phyloP scores from a whole-genome alignment of 2,329 filamentous ascomycete genomes.

The Ophiobolus disseminans region DNA sequence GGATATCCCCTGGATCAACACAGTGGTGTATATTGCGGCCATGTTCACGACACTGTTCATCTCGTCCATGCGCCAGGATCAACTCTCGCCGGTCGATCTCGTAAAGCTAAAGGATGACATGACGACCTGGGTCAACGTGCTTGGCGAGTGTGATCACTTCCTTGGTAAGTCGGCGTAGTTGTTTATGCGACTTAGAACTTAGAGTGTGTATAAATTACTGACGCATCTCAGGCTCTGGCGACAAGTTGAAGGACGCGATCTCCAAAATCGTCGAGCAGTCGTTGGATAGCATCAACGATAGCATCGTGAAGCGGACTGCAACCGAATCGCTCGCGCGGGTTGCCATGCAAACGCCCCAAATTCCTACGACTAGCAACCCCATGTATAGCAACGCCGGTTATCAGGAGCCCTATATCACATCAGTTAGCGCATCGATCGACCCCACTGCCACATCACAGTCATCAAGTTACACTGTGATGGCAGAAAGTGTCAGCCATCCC shows the following conservation, averaged over 20 bases:
- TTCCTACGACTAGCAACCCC: slow-evolving; percentile 18
- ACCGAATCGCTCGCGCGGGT: slow-evolving; percentile 53
- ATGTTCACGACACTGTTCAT: slow-evolving; percentile 76
- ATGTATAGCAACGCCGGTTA: slow-evolving; percentile 35
- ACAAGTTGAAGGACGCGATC: slow-evolving; percentile 57
- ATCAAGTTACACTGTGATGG: slow-evolving; percentile 28
- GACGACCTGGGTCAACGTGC: slow-evolving; percentile 71
- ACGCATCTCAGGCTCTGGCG: slow-evolving; percentile 53
- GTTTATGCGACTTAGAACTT: too few relatives aligned
- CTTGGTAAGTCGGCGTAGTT: slow-evolving; percentile 63
- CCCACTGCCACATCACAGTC: slow-evolving; percentile 27
- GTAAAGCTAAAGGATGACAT: slow-evolving; percentile 70
- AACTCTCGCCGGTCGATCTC: slow-evolving; percentile 66
- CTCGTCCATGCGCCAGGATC: slow-evolving; percentile 70
- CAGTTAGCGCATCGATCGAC: slow-evolving; percentile 25
- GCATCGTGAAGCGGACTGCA: slow-evolving; percentile 52
- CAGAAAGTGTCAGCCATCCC: slow-evolving; percentile 21
- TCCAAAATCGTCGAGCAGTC: slow-evolving; percentile 58
- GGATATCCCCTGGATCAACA: slow-evolving; percentile 80
- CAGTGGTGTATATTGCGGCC: slow-evolving; percentile 74
- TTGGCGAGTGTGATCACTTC: slow-evolving; percentile 70
- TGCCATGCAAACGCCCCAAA: slow-evolving; percentile 39
- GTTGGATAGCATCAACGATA: slow-evolving; percentile 56
- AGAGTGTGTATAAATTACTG: too few relatives aligned
- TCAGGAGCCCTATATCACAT: slow-evolving; percentile 31